Conservation (phyloP, 1,284 basidiomycete genomes). For the Stygiomarasmius scandens region DNA sequence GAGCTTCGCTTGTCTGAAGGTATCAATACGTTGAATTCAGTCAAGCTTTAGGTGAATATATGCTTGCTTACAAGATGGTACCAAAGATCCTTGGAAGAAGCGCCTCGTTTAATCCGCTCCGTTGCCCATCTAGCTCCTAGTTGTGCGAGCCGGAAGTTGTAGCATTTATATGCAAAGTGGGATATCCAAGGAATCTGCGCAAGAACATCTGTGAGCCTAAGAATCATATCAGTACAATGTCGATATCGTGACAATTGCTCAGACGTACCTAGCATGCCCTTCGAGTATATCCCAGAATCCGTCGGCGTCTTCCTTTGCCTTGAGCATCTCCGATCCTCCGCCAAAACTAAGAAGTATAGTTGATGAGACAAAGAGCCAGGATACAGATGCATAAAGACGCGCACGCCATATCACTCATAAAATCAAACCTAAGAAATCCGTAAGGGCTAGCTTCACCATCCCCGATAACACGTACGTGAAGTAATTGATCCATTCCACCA, state of each 20-base stretch:
- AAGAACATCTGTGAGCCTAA: constrained; percentile 35
- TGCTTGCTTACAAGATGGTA: constrained; percentile 39
- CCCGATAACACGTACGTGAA: constrained; percentile 49
- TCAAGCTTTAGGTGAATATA: background rate
- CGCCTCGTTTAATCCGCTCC: constrained; percentile 29
- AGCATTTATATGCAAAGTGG: constrained; percentile 29
- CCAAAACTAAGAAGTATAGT: no score
- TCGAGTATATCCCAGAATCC: constrained; percentile 40
- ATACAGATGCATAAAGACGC: constrained; percentile 24
- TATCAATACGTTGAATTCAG: background rate
- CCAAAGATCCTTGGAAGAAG: constrained; percentile 44
- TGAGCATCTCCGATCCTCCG: constrained; percentile 48
- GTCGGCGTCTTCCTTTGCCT: constrained; percentile 33
- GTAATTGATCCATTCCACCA: constrained; percentile 52
- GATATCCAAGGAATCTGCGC: constrained; percentile 39
- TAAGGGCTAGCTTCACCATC: constrained; percentile 1
- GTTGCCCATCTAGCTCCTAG: constrained; percentile 31
- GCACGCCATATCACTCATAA: constrained; percentile 68
- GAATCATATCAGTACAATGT: no score
- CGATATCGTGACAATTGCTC: no score
- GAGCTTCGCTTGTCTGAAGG: constrained; percentile 41
- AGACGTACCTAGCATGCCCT: constrained; percentile 27
- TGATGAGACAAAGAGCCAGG: no score
- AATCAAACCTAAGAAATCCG: constrained; percentile 50
- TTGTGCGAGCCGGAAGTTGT: constrained; percentile 35